Conservation (phyloP, 1,284 basidiomycete species). For the Mycena sp. region DNA sequence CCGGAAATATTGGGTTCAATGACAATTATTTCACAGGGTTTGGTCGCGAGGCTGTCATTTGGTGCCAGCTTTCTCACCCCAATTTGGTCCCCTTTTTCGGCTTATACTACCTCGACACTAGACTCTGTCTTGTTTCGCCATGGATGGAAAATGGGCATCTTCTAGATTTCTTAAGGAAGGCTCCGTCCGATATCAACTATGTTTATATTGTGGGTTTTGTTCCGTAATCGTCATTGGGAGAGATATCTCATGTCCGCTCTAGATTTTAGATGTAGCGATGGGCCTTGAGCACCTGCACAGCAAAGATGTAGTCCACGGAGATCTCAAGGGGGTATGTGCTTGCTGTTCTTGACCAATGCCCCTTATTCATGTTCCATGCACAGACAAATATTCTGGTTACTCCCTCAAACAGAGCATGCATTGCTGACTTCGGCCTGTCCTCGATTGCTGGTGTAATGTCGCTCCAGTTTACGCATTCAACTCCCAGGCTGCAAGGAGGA, state of each 20-base stretch:
- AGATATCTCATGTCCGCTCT: background rate
- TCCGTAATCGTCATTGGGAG: background rate
- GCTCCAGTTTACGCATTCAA: constrained; percentile 15
- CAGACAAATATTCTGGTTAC: constrained; percentile 39
- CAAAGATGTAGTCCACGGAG: constrained; percentile 45
- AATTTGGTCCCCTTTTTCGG: constrained; percentile 46
- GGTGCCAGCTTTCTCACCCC: constrained; percentile 41
- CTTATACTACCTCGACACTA: constrained; percentile 28
- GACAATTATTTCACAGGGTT: constrained; percentile 16
- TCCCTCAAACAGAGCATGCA: constrained; percentile 29
- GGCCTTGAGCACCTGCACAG: constrained; percentile 45
- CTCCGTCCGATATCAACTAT: constrained; percentile 33
- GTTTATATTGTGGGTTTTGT: constrained; percentile 32
- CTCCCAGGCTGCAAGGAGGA: constrained; percentile 1
- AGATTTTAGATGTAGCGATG: constrained; percentile 40
- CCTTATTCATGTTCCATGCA: background rate
- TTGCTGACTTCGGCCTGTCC: constrained; percentile 40
- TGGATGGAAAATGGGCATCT: constrained; percentile 49
- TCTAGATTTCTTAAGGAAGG: constrained; percentile 33
- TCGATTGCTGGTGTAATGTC: constrained; percentile 15
- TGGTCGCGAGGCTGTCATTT: constrained; percentile 36
- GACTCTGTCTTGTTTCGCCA: constrained; percentile 45
- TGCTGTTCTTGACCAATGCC: background rate
- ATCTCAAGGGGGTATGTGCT: constrained; percentile 47
- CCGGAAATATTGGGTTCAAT: background rate